These are phyloP conservation scores for Hordeum marinum DNA, from an alignment of 176 grass and related monocot genomes.

Conservation along the genomic window DNA sequence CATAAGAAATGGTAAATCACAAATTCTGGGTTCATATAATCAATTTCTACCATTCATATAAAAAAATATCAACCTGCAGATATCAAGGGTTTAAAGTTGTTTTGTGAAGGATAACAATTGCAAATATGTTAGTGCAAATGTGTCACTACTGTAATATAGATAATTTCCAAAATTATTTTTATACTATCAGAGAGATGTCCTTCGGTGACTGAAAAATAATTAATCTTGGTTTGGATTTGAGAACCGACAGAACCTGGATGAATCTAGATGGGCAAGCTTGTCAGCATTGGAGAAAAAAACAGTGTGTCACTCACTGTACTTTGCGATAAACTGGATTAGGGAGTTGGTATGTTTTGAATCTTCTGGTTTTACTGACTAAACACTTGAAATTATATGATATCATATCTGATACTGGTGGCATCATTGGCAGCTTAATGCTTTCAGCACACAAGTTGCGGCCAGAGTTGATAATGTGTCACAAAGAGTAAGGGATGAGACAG, in stretches of 20 bases:
- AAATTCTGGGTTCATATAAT: constrained; percentile 17
- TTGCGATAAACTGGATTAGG: constrained; percentile 93
- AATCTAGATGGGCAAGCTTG: constrained; percentile 53
- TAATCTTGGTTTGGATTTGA: constrained; percentile 31
- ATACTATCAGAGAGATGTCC: constrained; percentile 6
- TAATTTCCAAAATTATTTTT: constrained; percentile 10
- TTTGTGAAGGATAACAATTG: neutral
- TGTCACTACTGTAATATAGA: neutral
- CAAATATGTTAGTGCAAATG: constrained; percentile 2
- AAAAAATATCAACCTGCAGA: neutral
- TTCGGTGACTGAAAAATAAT: constrained; percentile 23
- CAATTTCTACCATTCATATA: constrained; percentile 3
- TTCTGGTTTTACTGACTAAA: constrained; percentile 3
- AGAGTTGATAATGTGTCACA: constrained; percentile 56
- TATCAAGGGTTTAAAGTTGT: neutral
- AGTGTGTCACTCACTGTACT: constrained; percentile 76
- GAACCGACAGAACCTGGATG: constrained; percentile 56
- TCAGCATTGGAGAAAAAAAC: constrained; percentile 66
- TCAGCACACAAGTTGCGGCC: constrained; percentile 67
- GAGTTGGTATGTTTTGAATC: constrained; percentile 65
- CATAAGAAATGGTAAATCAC: neutral
- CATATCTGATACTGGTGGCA: constrained; percentile 35
- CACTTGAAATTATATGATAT: constrained; percentile 7
- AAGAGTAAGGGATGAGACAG: constrained; percentile 54
- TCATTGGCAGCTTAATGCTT: constrained; percentile 78